phyloP scores from a whole-genome alignment of 1,284 basidiomycete species.

The Melampsora larici-populina region DNA sequence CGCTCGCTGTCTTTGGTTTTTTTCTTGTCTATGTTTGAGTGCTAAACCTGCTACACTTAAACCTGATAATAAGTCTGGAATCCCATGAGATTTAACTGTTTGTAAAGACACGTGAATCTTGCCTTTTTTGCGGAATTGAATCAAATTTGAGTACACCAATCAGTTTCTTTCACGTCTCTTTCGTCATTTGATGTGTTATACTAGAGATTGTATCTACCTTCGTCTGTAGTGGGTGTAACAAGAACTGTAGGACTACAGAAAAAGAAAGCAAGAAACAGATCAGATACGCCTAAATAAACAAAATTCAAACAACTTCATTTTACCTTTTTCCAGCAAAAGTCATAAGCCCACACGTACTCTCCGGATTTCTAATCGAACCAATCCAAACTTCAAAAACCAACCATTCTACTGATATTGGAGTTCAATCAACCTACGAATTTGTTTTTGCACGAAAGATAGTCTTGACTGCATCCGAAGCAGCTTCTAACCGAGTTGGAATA shows the following conservation, averaged over 20 bases:
- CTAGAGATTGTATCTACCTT: slow-evolving; percentile 62
- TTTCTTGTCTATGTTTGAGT: slow-evolving; percentile 96
- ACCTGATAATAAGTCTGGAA: slow-evolving; percentile 10
- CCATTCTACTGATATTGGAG: background rate
- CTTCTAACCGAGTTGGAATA: slow-evolving; percentile 62
- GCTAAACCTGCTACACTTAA: slow-evolving; percentile 62
- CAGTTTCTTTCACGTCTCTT: background rate
- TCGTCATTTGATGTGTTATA: background rate
- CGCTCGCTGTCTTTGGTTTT: slow-evolving; percentile 92
- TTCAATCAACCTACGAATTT: slow-evolving; percentile 55
- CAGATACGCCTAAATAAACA: slow-evolving; percentile 29
- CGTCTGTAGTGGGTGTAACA: slow-evolving; percentile 60
- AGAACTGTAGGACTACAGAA: slow-evolving; percentile 31
- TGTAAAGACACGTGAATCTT: slow-evolving; percentile 41
- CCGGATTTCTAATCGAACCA: slow-evolving; percentile 68
- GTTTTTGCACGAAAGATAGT: slow-evolving; percentile 89
- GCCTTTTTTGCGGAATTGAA: background rate
- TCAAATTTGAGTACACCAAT: background rate
- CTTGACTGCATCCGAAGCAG: slow-evolving; percentile 87
- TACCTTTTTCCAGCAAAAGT: slow-evolving; percentile 93
- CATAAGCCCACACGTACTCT: slow-evolving; percentile 96
- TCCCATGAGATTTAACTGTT: slow-evolving; percentile 18
- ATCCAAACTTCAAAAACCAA: no score
- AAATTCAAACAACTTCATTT: slow-evolving; percentile 51
- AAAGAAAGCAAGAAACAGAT: background rate